Conservation (phyloP, 345 rosid species). For the Dovyalis caffra region DNA sequence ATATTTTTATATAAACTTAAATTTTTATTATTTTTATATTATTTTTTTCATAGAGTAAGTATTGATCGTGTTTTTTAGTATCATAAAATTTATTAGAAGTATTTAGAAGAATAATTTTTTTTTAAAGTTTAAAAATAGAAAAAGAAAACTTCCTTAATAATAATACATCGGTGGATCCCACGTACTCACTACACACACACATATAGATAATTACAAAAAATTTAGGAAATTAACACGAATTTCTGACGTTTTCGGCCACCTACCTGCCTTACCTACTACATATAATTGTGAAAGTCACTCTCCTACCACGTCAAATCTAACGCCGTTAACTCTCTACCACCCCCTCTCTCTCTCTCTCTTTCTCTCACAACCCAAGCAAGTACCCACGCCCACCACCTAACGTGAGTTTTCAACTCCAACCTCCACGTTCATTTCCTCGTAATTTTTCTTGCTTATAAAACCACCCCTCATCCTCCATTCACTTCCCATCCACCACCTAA, state of each 20-base stretch:
- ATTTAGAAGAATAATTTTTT: too few relatives aligned
- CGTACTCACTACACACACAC: too few relatives aligned
- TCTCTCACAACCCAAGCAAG: not conserved
- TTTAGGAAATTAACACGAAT: too few relatives aligned
- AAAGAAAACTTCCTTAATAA: too few relatives aligned
- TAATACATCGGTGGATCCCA: too few relatives aligned
- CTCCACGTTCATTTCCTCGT: not conserved
- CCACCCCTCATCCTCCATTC: not conserved
- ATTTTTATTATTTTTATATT: too few relatives aligned
- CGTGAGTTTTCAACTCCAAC: not conserved
- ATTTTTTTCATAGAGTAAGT: too few relatives aligned
- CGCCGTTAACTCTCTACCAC: constrained; percentile 10
- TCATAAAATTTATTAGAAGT: too few relatives aligned
- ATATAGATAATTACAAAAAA: too few relatives aligned
- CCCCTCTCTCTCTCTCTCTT: not conserved
- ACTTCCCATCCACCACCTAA: not conserved
- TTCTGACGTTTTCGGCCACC: not conserved
- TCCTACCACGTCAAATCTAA: not conserved
- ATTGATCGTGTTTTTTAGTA: too few relatives aligned
- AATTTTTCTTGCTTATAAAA: not conserved
- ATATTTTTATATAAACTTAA: too few relatives aligned
- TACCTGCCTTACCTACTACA: not conserved
- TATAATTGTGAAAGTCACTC: not conserved
- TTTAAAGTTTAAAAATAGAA: too few relatives aligned
- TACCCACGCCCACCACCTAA: constrained; percentile 10